Base-by-base conservation (phyloP, 805 yeast species). In the Kurtzmaniella cleridarum region DNA sequence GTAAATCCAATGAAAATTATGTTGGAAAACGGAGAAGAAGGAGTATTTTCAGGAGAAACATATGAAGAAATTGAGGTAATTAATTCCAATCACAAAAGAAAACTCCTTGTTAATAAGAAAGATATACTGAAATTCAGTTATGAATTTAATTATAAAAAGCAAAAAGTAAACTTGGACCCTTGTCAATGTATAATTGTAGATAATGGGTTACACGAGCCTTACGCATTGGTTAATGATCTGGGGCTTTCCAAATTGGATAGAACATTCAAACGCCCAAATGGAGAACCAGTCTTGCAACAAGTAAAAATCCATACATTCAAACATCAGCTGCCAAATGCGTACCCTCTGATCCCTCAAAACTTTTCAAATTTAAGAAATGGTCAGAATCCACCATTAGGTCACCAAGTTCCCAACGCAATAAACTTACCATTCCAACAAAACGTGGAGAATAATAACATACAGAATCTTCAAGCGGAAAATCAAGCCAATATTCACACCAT, bases 161-260 rank as follows among this genome's bases (percentile, higher is more conserved):
- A 51, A 10, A 41, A 38, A 3, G 59, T 55, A 2, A 40, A 41
- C 2, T 53, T 71, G 38, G 58, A 58, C 33, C 52, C 69, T 0
- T 66, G 69, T 17, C 73, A 71, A 34, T 69, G 75, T 45, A 67
- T 71, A 10, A 42, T 71, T 5, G 75, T 69, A 20, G 58, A 61
- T 29, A 46, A 53, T 10, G 51, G 48, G 2, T 50, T 45, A 11
- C 55, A 56, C 29, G 54, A 50, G 11, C 73, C 75, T 4, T 71
- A 70, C 38, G 30, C 70, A 2, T 48, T 71, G 31, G 31, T 71
- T 3, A 69, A 58, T 39, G 58, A 60, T n/a, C 43, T 66, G 2
- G 77, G 66, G 0, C 42, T 51, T 10, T 53, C 62, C 2, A 59
- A 57, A 24, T 42, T 70, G 13, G 41, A 51, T 26, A n/a, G 15